Base-by-base conservation (phyloP, 441 rosid genomes). In the Hura crepitans region DNA sequence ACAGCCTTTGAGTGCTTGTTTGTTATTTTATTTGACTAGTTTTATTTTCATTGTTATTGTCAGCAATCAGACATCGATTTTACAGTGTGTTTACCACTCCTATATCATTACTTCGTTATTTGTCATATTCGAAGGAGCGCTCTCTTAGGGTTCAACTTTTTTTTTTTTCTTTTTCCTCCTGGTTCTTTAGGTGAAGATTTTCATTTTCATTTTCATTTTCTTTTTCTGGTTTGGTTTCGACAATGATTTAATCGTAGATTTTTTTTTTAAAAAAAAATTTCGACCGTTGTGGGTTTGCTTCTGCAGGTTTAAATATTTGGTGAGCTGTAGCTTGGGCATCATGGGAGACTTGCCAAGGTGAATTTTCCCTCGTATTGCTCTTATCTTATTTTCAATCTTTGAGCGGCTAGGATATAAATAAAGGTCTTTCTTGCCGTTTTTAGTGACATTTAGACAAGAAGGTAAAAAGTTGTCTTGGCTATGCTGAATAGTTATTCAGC, bases 311-410 rank as follows among this genome's bases (percentile, higher is more conserved):
- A 43, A 55, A 54, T 30, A n/a, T 51, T 66, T 60, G 37, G 50
- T 30, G 56, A 30, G 66, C 23, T 23, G 51, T 61, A 57, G 9
- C 30, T 53, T 62, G 22, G 28, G 11, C 31, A 55, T 3, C 35
- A 80, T 80, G 80, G 77, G 72, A 27, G 78, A 80, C 61, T 62
- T 49, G 71, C 43, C 83, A 31, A 72, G 83, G 83, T 80, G 68
- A 74, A 20, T 33, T 46, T 64, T 23, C 56, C 31, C 37, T 30
- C 18, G 12, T 35, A 62, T 33, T 17, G 10, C 12, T 9, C 33
- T 56, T 12, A 13, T 65, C 17, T 13, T 23, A 37, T 45, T 47
- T 43, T 31, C 10, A 57, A 57, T 43, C 12, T 23, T 53, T 6
- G 51, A 31, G n/a, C 37, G 39, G 39, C 23, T 51, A 53, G 14